Conservation (phyloP, 805 yeast species). For the Saturnispora halmiae region DNA sequence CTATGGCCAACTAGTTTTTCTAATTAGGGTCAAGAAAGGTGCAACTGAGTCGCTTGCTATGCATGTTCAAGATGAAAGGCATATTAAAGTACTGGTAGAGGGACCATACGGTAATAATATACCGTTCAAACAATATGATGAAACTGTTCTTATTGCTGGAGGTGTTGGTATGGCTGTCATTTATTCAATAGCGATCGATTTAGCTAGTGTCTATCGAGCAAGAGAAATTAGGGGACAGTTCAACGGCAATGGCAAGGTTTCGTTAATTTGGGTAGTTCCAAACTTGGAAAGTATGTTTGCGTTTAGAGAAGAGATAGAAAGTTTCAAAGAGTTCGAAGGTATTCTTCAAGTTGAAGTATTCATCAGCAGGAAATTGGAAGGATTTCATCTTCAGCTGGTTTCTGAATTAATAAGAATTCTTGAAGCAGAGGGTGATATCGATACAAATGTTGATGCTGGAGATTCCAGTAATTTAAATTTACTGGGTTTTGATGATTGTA, state of each 20-base stretch:
- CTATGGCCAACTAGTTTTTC: slow-evolving; percentile 34
- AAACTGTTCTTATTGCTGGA: slow-evolving; percentile 48
- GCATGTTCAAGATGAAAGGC: slow-evolving; percentile 23
- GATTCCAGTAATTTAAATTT: too few relatives aligned
- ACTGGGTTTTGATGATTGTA: too few relatives aligned
- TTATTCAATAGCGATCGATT: slow-evolving; percentile 36
- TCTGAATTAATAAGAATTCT: not conserved
- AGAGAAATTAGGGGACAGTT: slow-evolving; percentile 21
- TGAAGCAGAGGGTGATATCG: not conserved
- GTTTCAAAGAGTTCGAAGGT: slow-evolving; percentile 19
- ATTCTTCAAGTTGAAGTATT: slow-evolving; percentile 24
- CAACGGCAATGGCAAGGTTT: slow-evolving; percentile 14
- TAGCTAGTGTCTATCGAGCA: slow-evolving; percentile 28
- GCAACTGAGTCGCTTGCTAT: slow-evolving; percentile 36
- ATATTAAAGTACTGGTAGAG: slow-evolving; percentile 40
- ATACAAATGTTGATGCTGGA: not conserved
- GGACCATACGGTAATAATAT: slow-evolving; percentile 50
- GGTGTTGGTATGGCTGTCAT: slow-evolving; percentile 60
- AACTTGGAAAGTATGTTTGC: slow-evolving; percentile 25
- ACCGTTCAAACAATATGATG: slow-evolving; percentile 40
- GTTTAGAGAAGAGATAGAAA: slow-evolving; percentile 25
- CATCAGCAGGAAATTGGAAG: slow-evolving; percentile 21
- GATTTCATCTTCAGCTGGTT: slow-evolving; percentile 14
- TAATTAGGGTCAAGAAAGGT: slow-evolving; percentile 46
- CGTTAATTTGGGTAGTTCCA: slow-evolving; percentile 26